A percentile compares a stretch with the other conserved stretches of the same genome.
phyloP scores from a whole-genome alignment of 208 protist genomes.

The Trypanosoma platydactyli region DNA sequence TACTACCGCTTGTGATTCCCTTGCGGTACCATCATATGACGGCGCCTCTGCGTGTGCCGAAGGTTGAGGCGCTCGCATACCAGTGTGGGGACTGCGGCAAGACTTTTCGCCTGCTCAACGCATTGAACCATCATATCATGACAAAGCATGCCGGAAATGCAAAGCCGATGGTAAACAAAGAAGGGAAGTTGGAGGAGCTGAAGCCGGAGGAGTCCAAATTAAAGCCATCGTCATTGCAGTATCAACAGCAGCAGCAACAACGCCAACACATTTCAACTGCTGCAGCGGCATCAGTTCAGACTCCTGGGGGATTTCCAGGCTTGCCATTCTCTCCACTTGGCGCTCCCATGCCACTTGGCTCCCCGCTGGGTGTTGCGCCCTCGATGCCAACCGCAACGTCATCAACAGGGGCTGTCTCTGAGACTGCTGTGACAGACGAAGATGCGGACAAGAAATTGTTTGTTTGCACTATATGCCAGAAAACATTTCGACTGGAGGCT shows the following conservation, averaged over 20 bases:
- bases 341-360: constrained; percentile 25
- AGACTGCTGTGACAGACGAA: constrained; percentile 22
- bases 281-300: neutral
- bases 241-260: constrained; percentile 5
- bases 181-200: constrained; percentile 60
- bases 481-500: constrained; percentile 86
- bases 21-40: constrained; percentile 15
- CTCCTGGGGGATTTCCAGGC: constrained; percentile 26
- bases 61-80: constrained; percentile 44
- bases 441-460: constrained; percentile 59
- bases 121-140: constrained; percentile 88
- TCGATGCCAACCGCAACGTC: neutral
- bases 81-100: constrained; percentile 85
- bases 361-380: constrained; percentile 7
- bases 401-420: neutral
- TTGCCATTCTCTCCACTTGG: constrained; percentile 28
- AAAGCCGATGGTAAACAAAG: constrained; percentile 54
- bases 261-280: constrained; percentile 4
- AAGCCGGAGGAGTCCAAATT: constrained; percentile 21
- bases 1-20: neutral
- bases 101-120: constrained; percentile 84
- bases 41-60: constrained; percentile 11
- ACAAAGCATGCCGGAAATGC: constrained; percentile 79
- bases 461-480: constrained; percentile 89
- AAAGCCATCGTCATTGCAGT: constrained; percentile 9